phyloP scores from a whole-genome alignment of 495 filamentous ascomycete genomes.

The Hypoxylon fuscum region DNA sequence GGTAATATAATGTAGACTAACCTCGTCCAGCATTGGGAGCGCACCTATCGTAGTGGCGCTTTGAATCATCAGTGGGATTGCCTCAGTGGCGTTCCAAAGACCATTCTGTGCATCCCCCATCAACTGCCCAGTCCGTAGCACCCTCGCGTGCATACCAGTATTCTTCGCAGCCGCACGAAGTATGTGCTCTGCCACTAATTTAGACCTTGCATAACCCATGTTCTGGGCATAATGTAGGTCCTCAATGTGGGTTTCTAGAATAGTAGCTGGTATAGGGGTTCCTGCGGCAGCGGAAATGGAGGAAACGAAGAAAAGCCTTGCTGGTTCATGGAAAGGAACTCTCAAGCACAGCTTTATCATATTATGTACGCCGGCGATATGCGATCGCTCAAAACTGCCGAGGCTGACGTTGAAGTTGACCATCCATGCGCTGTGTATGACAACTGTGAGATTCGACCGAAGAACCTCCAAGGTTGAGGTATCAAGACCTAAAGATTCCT shows the following conservation, averaged over 20 bases:
- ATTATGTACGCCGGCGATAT: conserved; percentile 61
- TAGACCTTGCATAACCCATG: conserved; percentile 70
- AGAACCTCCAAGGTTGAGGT: conserved; percentile 49
- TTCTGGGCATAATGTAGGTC: conserved; percentile 50
- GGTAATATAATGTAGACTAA: conserved; percentile 20
- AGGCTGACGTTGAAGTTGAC: conserved; percentile 64
- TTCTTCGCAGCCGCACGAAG: conserved; percentile 46
- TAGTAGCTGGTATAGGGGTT: conserved; percentile 44
- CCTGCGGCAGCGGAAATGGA: conserved; percentile 59
- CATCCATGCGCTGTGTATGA: conserved; percentile 69
- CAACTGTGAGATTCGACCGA: conserved; percentile 51
- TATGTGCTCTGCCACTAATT: conserved; percentile 70
- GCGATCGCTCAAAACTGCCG: conserved; percentile 52
- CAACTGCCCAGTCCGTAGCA: conserved; percentile 68
- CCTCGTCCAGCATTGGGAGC: conserved; percentile 60
- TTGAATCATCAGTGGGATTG: conserved; percentile 69
- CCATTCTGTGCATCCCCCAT: conserved; percentile 61
- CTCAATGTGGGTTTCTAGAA: conserved; percentile 54
- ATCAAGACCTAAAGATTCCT: conserved; percentile 57
- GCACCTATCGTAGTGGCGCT: conserved; percentile 55
- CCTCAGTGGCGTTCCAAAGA: conserved; percentile 70
- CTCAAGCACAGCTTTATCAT: conserved; percentile 63
- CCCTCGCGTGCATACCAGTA: conserved; percentile 47
- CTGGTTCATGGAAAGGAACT: conserved; percentile 51
- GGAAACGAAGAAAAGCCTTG: conserved; percentile 61